Evolutionary conservation across 2,329 filamentous ascomycete species (phyloP), one percentile per base, ranked within the genome.

Genomic region (Ophiosphaerella korrae): DNA sequence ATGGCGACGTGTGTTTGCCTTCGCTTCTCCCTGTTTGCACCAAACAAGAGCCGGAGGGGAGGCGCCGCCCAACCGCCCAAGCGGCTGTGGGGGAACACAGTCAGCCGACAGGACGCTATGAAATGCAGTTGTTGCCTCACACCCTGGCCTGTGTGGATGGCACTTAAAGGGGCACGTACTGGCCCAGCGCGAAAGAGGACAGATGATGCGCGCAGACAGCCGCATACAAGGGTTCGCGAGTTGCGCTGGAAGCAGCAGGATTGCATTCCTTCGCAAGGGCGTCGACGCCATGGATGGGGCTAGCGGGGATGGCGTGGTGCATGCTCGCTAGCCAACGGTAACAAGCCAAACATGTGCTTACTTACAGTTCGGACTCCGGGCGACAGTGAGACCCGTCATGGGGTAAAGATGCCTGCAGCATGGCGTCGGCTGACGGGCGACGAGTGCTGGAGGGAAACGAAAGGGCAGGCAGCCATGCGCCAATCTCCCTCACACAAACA

Each of bases 311-410:
- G 13, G 33, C 9, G 14, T 16, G 16, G 16, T 42, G 23, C 26
- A 42, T 42, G 24, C 31, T 42, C 31, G 39, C 39, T 42, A 42
- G 26, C 26, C 26, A 29, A 29, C 26, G 26, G 26, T 11, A 6
- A 29, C 26, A 29, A 29, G 18, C 13, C 6, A 32, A 42, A 29
- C 39, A 26, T 24, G 39, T 29, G 39, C 39, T 42, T 42, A 42
- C 39, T 24, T 29, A 29, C 26, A 29, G 26, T 29, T 42, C 39
- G 39, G 39, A 42, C 24, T 42, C 39, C 39, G 39, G 38, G 23
- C 41, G 34, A 56, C 40, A 54, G 61, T 67, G 55, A 66, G 64
- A 61, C 56, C 62, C 51, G 45, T 54, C 58, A 52, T 43, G 42
- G 42, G 49, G 37, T 42, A 18, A 44, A 13, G 7, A 29, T 42